Percentiles rank a stretch among this genome's conserved stretches.
phyloP scores from a whole-genome alignment of 345 rosid genomes.

The Salix exigua region DNA sequence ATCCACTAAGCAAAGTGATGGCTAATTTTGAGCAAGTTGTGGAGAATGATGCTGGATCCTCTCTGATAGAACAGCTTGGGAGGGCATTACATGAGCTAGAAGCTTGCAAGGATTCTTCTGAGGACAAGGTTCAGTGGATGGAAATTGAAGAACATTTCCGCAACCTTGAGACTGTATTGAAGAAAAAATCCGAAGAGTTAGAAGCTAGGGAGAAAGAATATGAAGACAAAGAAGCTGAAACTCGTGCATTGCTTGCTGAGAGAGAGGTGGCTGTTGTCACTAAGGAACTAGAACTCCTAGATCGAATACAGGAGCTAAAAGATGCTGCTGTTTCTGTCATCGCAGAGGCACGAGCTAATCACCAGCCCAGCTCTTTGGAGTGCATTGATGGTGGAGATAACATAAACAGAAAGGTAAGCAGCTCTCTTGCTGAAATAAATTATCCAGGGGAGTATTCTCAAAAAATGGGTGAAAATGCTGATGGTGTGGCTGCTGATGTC shows the following conservation, averaged over 20 bases:
- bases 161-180: slow-evolving; percentile 36
- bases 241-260: slow-evolving; percentile 31
- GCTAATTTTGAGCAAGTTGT: slow-evolving; percentile 17
- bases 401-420: slow-evolving; percentile 51
- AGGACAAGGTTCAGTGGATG: slow-evolving; percentile 38
- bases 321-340: slow-evolving; percentile 58
- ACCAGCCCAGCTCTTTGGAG: slow-evolving; percentile 26
- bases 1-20: slow-evolving; percentile 18
- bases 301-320: slow-evolving; percentile 57
- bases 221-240: slow-evolving; percentile 38
- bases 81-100: slow-evolving; percentile 41
- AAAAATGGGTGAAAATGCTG: slow-evolving; percentile 35
- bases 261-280: slow-evolving; percentile 45
- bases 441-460: slow-evolving; percentile 37
- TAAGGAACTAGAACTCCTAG: slow-evolving; percentile 50
- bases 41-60: slow-evolving; percentile 24
- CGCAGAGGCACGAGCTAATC: slow-evolving; percentile 33
- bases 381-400: slow-evolving; percentile 27
- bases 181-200: slow-evolving; percentile 39
- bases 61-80: slow-evolving; percentile 42
- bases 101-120: slow-evolving; percentile 28
- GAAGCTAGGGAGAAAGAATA: slow-evolving; percentile 50
- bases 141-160: slow-evolving; percentile 50
- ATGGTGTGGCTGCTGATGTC: slow-evolving; percentile 35
- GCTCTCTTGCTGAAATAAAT: slow-evolving; percentile 41